Evolutionary conservation across 176 grass and related monocot genomes (phyloP).

Genomic region (Elymus sibiricus): DNA sequence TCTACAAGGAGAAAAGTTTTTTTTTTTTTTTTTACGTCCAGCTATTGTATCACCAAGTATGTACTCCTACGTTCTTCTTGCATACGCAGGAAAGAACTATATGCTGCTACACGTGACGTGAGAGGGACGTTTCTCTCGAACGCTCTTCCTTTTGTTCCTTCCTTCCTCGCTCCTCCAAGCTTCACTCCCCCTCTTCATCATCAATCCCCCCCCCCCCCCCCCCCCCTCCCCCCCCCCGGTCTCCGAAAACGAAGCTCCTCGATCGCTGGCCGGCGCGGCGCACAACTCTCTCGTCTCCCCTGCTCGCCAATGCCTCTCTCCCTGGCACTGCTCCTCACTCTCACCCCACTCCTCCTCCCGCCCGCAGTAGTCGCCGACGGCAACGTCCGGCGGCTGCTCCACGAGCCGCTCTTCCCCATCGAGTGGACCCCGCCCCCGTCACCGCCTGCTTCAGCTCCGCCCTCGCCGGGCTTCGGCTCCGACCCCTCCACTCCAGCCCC

Average conservation of each 20-base stretch:
- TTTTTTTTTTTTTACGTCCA: no score
- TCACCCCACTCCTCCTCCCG: background rate
- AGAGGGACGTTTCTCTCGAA: background rate
- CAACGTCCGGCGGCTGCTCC: conserved; percentile 45
- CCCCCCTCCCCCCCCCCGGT: background rate
- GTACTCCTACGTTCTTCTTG: no score
- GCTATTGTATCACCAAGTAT: no score
- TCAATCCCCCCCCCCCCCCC: background rate
- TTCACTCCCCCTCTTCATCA: background rate
- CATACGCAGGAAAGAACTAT: background rate
- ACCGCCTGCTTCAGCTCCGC: conserved; percentile 31
- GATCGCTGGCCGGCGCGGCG: no score
- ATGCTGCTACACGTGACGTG: background rate
- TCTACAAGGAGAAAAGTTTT: no score
- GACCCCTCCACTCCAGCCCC: conserved; percentile 43
- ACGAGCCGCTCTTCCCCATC: conserved; percentile 83
- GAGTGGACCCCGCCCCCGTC: conserved; percentile 69
- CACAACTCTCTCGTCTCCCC: background rate
- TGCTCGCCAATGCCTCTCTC: background rate
- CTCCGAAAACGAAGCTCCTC: background rate
- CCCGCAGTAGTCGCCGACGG: background rate
- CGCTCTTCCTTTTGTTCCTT: background rate
- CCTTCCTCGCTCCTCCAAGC: background rate
- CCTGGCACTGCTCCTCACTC: background rate
- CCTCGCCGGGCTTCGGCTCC: conserved; percentile 36